These are phyloP conservation scores for Tagetes erecta DNA, from an alignment of 129 eudicot genomes.

Conservation along the genomic window DNA sequence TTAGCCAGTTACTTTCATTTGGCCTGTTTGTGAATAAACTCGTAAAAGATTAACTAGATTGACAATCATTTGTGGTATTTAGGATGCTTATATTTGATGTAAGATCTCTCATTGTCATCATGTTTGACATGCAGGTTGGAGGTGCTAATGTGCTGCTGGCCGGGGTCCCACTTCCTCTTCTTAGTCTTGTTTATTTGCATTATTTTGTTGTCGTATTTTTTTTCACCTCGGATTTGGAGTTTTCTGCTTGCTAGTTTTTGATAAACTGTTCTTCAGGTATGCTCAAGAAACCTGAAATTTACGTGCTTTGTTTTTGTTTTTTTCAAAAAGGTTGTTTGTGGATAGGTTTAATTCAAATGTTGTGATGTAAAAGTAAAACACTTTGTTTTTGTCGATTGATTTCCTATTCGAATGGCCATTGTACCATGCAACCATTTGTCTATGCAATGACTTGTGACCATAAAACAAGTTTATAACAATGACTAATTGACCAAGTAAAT, in stretches of 20 bases:
- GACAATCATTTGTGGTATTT: neutral
- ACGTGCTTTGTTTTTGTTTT: neutral
- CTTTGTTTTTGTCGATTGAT: constrained; percentile 14
- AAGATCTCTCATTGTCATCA: neutral
- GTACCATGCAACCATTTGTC: neutral
- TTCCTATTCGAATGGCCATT: constrained; percentile 7
- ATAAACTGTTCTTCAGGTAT: constrained; percentile 18
- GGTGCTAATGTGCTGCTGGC: constrained; percentile 15
- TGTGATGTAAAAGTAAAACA: constrained; percentile 24
- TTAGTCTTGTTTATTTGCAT: constrained; percentile 16
- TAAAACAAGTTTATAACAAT: neutral
- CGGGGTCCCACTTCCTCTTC: constrained; percentile 15
- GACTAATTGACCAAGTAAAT: too few relatives aligned
- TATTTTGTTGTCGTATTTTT: constrained; percentile 22
- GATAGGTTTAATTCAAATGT: constrained; percentile 22
- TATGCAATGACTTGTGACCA: neutral
- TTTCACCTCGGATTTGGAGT: constrained; percentile 29
- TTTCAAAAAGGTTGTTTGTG: constrained; percentile 32
- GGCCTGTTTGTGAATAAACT: neutral
- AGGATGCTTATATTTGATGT: neutral
- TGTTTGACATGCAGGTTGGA: constrained; percentile 28
- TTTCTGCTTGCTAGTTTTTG: constrained; percentile 31
- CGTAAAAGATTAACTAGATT: neutral
- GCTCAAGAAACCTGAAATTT: constrained; percentile 22
- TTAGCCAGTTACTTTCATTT: neutral